Conservation (phyloP, 805 yeast genomes). For the Candida taoyuanica region DNA sequence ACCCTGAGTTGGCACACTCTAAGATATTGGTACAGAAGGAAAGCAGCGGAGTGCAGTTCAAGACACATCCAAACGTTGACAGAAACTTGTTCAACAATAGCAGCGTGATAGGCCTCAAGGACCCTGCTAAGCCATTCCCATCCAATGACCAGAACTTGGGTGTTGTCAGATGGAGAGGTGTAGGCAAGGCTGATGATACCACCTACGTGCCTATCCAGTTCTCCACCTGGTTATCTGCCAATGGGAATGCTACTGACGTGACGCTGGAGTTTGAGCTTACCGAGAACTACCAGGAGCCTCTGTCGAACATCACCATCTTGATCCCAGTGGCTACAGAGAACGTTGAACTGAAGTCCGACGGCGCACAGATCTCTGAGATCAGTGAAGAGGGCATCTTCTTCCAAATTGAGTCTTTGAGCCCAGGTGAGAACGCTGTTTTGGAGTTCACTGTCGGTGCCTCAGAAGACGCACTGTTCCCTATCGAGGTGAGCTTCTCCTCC, state of each 20-base stretch:
- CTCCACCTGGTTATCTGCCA: constrained; percentile 79
- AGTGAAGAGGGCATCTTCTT: constrained; percentile 70
- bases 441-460: constrained; percentile 72
- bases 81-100: constrained; percentile 56
- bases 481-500: constrained; percentile 60
- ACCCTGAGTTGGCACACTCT: constrained; percentile 64
- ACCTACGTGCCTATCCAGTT: constrained; percentile 59
- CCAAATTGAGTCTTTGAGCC: constrained; percentile 49
- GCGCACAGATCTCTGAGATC: constrained; percentile 52
- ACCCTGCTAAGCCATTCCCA: constrained; percentile 78
- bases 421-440: constrained; percentile 63
- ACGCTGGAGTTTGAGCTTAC: constrained; percentile 86
- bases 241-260: constrained; percentile 59
- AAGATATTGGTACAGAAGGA: constrained; percentile 53
- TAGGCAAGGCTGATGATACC: constrained; percentile 56
- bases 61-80: constrained; percentile 96
- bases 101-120: constrained; percentile 67
- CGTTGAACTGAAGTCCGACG: constrained; percentile 46
- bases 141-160: constrained; percentile 86
- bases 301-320: constrained; percentile 50
- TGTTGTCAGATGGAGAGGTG: constrained; percentile 87
- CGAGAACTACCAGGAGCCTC: constrained; percentile 38
- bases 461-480: constrained; percentile 88
- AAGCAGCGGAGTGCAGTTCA: constrained; percentile 58
- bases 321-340: constrained; percentile 66